Evolutionary conservation across 2,329 filamentous ascomycete genomes (phyloP).

Genomic region (Colletotrichum lupini): DNA sequence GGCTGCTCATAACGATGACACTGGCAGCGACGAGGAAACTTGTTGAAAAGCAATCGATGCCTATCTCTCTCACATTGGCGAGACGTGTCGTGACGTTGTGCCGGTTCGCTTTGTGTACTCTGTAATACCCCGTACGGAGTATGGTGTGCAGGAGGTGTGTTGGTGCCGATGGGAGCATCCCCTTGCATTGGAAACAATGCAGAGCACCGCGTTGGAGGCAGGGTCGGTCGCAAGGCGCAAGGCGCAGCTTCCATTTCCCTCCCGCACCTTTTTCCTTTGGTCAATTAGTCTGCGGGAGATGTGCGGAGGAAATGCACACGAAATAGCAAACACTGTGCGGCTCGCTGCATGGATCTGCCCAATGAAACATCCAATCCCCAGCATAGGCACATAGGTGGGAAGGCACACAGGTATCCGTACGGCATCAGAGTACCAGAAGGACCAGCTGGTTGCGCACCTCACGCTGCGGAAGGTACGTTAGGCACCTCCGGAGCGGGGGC

Average conservation of each 20-base stretch:
- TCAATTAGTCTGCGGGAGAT: not conserved
- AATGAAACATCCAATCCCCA: conserved; percentile 24
- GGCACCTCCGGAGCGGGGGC: not conserved
- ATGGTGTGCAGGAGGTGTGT: conserved; percentile 1
- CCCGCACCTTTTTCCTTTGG: not conserved
- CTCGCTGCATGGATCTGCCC: conserved; percentile 10
- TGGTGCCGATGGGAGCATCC: not conserved
- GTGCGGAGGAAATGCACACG: not conserved
- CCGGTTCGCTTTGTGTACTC: not conserved
- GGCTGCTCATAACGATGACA: not conserved
- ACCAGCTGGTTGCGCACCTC: conserved; percentile 10
- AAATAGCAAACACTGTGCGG: conserved; percentile 28
- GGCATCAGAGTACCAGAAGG: not conserved
- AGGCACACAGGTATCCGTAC: too few species aligned
- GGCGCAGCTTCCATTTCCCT: not conserved
- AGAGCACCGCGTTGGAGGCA: conserved; percentile 14
- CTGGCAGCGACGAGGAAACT: not conserved
- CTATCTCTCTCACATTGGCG: not conserved
- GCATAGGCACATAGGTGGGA: too few species aligned
- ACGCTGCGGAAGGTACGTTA: conserved; percentile 2
- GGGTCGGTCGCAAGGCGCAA: not conserved
- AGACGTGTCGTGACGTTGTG: not conserved
- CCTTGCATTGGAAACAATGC: conserved; percentile 9
- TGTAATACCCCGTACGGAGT: not conserved
- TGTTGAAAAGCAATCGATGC: not conserved